phyloP scores from a whole-genome alignment of 768 basidiomycete species.

The Boletus edulis region DNA sequence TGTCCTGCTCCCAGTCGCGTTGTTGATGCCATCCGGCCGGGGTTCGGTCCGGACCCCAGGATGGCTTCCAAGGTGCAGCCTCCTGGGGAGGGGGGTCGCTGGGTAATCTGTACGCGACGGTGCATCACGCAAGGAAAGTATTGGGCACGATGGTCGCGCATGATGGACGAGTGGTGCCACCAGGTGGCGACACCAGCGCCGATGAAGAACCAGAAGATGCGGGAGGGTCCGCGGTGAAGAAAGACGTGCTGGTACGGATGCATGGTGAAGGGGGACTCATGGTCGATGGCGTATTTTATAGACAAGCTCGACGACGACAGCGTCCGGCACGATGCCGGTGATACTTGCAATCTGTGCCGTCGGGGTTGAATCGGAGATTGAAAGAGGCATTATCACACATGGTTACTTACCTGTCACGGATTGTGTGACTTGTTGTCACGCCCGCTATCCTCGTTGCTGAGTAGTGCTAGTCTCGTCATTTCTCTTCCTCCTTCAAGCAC shows the following conservation, averaged over 20 bases:
- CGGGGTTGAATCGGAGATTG: constrained; percentile 8
- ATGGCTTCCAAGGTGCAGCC: neutral
- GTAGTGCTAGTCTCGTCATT: neutral
- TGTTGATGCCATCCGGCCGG: constrained; percentile 22
- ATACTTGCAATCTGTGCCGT: constrained; percentile 15
- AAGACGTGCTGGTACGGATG: constrained; percentile 17
- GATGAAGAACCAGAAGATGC: constrained; percentile 66
- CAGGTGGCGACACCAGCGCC: constrained; percentile 46
- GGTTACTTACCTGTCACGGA: constrained; percentile 7
- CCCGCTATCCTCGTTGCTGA: constrained; percentile 16
- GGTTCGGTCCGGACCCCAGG: constrained; percentile 4
- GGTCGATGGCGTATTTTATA: constrained; percentile 15
- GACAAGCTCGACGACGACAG: constrained; percentile 16
- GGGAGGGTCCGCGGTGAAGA: constrained; percentile 45
- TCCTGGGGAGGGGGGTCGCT: constrained; percentile 7
- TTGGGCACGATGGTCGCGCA: constrained; percentile 40
- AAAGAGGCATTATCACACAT: neutral
- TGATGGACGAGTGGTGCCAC: constrained; percentile 41
- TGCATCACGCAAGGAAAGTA: constrained; percentile 30
- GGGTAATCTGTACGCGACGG: constrained; percentile 12
- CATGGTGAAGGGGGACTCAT: constrained; percentile 15
- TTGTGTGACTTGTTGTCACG: constrained; percentile 26
- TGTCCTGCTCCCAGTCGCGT: constrained; percentile 46
- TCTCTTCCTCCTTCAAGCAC: neutral
- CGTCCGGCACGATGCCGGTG: constrained; percentile 20